Conservation (phyloP, 371 early-diverging fungal genomes). For the Actinomucor elegans region DNA sequence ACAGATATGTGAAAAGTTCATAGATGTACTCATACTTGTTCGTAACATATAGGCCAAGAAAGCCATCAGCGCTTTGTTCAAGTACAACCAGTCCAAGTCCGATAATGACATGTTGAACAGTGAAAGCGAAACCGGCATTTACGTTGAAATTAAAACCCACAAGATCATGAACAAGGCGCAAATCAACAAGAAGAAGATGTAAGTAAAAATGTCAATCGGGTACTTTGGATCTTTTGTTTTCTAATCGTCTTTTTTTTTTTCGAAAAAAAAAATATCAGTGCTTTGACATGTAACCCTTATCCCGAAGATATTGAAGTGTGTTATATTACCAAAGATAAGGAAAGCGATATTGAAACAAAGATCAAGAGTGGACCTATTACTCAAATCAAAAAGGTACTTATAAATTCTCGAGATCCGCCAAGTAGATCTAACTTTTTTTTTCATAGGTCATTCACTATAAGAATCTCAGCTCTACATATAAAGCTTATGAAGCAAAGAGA, state of each 20-base stretch:
- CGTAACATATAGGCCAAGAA: slow-evolving; percentile 22
- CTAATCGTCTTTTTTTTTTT: background rate
- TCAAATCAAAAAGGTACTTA: slow-evolving; percentile 17
- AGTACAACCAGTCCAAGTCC: slow-evolving; percentile 3
- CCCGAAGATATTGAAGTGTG: slow-evolving; percentile 12
- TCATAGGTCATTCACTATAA: slow-evolving; percentile 61
- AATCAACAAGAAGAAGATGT: slow-evolving; percentile 11
- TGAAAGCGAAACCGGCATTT: slow-evolving; percentile 8
- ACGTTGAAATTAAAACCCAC: slow-evolving; percentile 16
- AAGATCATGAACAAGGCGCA: slow-evolving; percentile 17
- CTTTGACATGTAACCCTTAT: slow-evolving; percentile 9
- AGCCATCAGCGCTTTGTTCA: slow-evolving; percentile 24
- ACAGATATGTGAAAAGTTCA: too few relatives aligned
- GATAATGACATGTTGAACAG: slow-evolving; percentile 15
- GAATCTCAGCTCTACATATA: slow-evolving; percentile 71
- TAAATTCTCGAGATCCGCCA: background rate
- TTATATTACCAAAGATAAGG: slow-evolving; percentile 14
- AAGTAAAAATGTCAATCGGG: too few relatives aligned
- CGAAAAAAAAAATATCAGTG: too few relatives aligned
- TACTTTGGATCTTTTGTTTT: too few relatives aligned
- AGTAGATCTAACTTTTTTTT: background rate
- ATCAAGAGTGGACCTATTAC: slow-evolving; percentile 2
- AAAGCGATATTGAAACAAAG: slow-evolving; percentile 2
- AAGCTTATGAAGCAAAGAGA: slow-evolving; percentile 78
- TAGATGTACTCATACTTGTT: too few relatives aligned